Percentiles rank a stretch among this genome's conserved stretches.
Evolutionary conservation across 75 land plant genomes (phyloP).

Genomic region (Ceratopteris richardii): DNA sequence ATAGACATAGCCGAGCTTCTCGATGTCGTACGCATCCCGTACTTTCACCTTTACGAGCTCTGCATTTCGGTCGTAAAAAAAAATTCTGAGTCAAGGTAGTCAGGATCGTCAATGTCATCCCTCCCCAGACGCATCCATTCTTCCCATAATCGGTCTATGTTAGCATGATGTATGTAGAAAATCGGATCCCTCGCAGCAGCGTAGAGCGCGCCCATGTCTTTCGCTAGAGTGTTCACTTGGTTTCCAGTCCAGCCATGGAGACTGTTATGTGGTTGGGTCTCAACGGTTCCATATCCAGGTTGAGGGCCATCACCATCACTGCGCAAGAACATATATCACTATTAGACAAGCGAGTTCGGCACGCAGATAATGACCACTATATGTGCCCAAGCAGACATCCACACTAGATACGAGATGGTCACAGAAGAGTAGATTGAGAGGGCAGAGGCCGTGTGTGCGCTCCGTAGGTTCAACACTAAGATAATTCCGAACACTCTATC

Average conservation of each 20-base stretch:
- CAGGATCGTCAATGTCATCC: constrained; percentile 1
- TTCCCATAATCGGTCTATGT: constrained; percentile 26
- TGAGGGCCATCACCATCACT: constrained; percentile 4
- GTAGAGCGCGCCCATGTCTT: constrained; percentile 20
- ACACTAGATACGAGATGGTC: no score
- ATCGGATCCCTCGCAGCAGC: constrained; percentile 18
- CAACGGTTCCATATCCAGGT: constrained; percentile 8
- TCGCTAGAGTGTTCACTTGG: neutral
- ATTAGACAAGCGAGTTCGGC: no score
- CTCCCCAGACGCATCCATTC: constrained; percentile 15
- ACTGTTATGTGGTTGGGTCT: constrained; percentile 2
- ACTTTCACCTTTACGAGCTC: constrained; percentile 11
- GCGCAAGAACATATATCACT: no score
- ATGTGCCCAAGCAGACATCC: no score
- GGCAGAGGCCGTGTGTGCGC: no score
- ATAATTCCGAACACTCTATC: no score
- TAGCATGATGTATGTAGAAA: constrained; percentile 23
- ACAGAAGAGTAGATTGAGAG: no score
- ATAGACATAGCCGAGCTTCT: constrained; percentile 16
- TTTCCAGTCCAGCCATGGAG: constrained; percentile 13
- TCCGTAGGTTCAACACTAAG: no score
- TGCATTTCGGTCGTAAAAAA: constrained; percentile 20
- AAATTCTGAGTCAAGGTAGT: constrained; percentile 13
- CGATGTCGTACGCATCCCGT: neutral
- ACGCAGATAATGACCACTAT: no score